Evolutionary conservation across 495 filamentous ascomycete genomes (phyloP).

Genomic region (Stereocaulon alpinum): DNA sequence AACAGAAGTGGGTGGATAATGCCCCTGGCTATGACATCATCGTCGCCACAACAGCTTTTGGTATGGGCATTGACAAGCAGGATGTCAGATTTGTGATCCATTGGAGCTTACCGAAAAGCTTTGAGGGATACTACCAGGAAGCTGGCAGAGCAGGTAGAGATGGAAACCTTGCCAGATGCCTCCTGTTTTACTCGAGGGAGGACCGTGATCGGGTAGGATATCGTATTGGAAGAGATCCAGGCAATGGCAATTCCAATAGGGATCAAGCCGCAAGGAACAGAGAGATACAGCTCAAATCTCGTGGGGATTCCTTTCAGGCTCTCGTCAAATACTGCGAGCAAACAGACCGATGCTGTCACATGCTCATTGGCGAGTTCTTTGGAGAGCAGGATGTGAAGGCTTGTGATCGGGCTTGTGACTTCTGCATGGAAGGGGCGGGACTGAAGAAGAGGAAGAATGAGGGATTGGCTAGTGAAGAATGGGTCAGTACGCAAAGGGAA

Average conservation of each 20-base stretch:
- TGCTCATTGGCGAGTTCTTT: conserved; percentile 70
- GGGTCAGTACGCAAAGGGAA: conserved; percentile 60
- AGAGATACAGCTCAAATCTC: conserved; percentile 31
- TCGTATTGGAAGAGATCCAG: conserved; percentile 31
- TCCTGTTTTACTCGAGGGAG: conserved; percentile 79
- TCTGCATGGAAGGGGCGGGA: conserved; percentile 61
- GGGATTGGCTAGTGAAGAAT: conserved; percentile 61
- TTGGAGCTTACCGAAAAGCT: conserved; percentile 83
- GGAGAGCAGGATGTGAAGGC: conserved; percentile 50
- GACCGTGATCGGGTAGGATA: conserved; percentile 67
- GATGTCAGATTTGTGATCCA: conserved; percentile 90
- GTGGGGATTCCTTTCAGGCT: conserved; percentile 39
- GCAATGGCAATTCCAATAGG: conserved; percentile 13
- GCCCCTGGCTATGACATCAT: conserved; percentile 73
- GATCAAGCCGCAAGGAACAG: conserved; percentile 9
- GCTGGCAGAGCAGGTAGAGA: conserved; percentile 85
- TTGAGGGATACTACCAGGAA: conserved; percentile 95
- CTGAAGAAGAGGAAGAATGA: conserved; percentile 53
- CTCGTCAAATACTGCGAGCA: conserved; percentile 75
- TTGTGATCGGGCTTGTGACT: conserved; percentile 85
- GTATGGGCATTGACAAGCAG: conserved; percentile 95
- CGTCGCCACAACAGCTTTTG: conserved; percentile 89
- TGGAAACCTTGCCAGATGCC: conserved; percentile 72
- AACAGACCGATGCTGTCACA: conserved; percentile 61
- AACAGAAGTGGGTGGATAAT: conserved; percentile 64